These are phyloP conservation scores for Neodidymelliopsis sp. DNA, from an alignment of 2,329 filamentous ascomycete species.

Conservation along the genomic window DNA sequence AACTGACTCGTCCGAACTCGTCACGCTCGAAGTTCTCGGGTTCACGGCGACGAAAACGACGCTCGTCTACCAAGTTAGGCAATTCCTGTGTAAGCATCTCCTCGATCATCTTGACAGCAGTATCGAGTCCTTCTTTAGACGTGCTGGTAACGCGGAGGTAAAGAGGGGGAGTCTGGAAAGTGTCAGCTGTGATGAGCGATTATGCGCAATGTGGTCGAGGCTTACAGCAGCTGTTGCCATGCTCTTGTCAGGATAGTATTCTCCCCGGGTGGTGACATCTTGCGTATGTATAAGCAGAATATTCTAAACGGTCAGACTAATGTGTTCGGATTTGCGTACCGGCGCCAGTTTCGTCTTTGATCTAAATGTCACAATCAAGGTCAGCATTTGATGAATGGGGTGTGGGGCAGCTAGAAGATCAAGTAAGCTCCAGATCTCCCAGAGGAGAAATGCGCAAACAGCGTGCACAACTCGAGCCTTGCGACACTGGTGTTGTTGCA, in stretches of 20 bases:
- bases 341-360: conserved; percentile 99
- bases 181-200: background rate
- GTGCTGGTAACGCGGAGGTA: conserved; percentile 97
- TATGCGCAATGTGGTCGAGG: background rate
- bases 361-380: conserved; percentile 91
- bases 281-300: conserved; percentile 69
- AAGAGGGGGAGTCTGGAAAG: conserved; percentile 80
- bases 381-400: conserved; percentile 91
- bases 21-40: conserved; percentile 84
- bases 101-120: conserved; percentile 86
- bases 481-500: conserved; percentile 68
- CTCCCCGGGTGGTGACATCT: conserved; percentile 99
- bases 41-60: conserved; percentile 86
- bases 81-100: conserved; percentile 96
- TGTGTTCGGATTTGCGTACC: conserved; percentile 85
- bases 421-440: conserved; percentile 57
- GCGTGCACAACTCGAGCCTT: conserved; percentile 31
- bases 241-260: conserved; percentile 95
- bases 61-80: conserved; percentile 92
- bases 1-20: conserved; percentile 83
- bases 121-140: conserved; percentile 87
- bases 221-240: conserved; percentile 90
- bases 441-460: conserved; percentile 47
- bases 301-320: conserved; percentile 66
- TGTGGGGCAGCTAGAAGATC: conserved; percentile 51